phyloP scores from a whole-genome alignment of 371 early-diverging fungal genomes.

The Mucor velutinosus region DNA sequence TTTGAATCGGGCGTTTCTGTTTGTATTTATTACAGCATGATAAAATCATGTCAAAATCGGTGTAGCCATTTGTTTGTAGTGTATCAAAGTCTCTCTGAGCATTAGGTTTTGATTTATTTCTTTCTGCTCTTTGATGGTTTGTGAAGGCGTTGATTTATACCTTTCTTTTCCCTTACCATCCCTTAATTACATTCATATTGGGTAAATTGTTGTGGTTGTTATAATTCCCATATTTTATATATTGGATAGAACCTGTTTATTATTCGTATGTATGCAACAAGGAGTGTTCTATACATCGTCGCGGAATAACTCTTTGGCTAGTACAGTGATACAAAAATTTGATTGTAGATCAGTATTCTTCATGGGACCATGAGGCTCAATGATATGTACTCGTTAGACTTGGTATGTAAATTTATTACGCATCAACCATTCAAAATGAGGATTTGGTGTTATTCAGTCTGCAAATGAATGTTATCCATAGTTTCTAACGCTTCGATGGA shows the following conservation, averaged over 20 bases:
- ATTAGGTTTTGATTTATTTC: neutral
- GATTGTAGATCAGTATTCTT: neutral
- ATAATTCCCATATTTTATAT: neutral
- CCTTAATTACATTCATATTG: neutral
- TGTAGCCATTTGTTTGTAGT: neutral
- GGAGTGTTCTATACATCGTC: neutral
- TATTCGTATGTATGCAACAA: neutral
- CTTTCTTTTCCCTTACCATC: neutral
- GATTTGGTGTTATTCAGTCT: neutral
- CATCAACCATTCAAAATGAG: neutral
- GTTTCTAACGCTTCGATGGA: neutral
- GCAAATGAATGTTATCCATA: neutral
- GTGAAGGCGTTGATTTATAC: neutral
- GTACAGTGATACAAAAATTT: neutral
- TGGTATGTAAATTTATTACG: neutral
- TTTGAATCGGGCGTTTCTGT: neutral
- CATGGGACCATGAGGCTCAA: neutral
- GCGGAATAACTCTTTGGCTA: neutral
- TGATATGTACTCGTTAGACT: neutral
- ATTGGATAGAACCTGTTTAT: neutral
- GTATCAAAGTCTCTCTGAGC: neutral
- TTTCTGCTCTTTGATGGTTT: neutral
- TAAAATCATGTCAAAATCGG: neutral
- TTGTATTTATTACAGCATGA: neutral
- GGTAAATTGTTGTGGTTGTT: neutral